Evolutionary conservation across 306 rosid genomes (phyloP), one percentile per base, ranked within the genome.

Genomic region (Lathyrus sativus): DNA sequence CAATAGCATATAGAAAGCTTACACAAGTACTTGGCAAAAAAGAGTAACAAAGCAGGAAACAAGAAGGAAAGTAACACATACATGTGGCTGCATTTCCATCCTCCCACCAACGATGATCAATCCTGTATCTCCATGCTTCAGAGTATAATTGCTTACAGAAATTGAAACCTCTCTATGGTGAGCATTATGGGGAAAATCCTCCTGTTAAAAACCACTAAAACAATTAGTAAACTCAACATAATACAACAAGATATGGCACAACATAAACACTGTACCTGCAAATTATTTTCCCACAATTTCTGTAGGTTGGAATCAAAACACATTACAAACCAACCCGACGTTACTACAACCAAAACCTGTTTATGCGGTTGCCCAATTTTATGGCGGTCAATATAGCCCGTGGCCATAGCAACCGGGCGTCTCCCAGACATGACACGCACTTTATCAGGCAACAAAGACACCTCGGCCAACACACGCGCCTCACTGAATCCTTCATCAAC

Each of bases 321-420:
- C 99, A 95, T 87, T 15, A 95, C 91, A 10, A 86, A 88, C 99
- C 99, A 95, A 69, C 92, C 99, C 0, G 97, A 91, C 4, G 99
- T 95, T 45, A 95, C 97, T 13, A 90, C 99, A 7, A 95, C 97
- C 68, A 90, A 80, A 78, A 95, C 99, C 77, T 85, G 95, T 67
- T 89, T 88, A 62, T 78, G 86, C 0, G 82, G 87, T 72, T 78
- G 91, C 28, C 92, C 99, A 0, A 80, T 81, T 79, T 75, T 87
- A 67, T 80, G 55, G 33, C 92, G 85, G 35, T 95, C 96, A 17
- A 95, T 89, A 60, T 79, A 74, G 13, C 99, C 99, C 0, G 99
- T 74, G 3, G 96, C 96, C 99, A 95, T 95, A 0, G 99, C 97
- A 62, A 95, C 99, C 0, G 99, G 84, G 4, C 92, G 91, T 74